Evolutionary conservation across 371 early-diverging fungal genomes (phyloP), one percentile per base, ranked within the genome.

Genomic region (Mortierella sp.): DNA sequence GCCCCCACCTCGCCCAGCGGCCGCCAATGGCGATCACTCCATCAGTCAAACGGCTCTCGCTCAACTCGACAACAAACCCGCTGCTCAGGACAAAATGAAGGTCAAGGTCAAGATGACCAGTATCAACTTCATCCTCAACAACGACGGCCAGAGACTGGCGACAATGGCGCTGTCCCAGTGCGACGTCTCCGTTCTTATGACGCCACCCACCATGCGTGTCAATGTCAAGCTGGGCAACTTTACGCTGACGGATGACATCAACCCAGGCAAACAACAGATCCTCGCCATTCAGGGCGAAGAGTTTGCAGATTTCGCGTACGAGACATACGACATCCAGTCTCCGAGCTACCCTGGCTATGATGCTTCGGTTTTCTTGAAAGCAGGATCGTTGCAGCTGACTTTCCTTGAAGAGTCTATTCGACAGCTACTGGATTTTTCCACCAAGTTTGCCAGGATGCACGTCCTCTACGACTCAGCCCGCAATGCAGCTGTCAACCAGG

Each of bases 261-360:
- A 80, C 63, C 84, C 88, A 38, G 60, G 76, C 42, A 83, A 84
- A 50, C 89, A 90, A 48, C 89, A 95, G 75, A 89, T 98, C 16
- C 84, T 99, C 47, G 92, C 93, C 0, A 96, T 99, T 75, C 96
- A 97, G 84, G 97, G 98, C 10, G 95, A 96, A 54, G 96, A 98
- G 73, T 89, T 97, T 26, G 97, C 97, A 11, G 95, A 96, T 78
- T 94, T 99, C 72, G 90, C 90, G 6, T 98, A 95, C 86, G 95
- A 97, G 78, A 97, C 97, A 0, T 97, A 91, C 88, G 88, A 88
- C 48, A 73, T 75, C 4, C 76, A 82, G 26, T 68, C 82, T 1
- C n/a, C 88, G 16, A 77, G 74, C 28, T 96, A 95, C 76, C 97
- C 98, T 0, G 98, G 98, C 1, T 97, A 97, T 82, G 97, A 99